Evolutionary conservation across 805 yeast species (phyloP).

Genomic region (Candida nonsorbophila): DNA sequence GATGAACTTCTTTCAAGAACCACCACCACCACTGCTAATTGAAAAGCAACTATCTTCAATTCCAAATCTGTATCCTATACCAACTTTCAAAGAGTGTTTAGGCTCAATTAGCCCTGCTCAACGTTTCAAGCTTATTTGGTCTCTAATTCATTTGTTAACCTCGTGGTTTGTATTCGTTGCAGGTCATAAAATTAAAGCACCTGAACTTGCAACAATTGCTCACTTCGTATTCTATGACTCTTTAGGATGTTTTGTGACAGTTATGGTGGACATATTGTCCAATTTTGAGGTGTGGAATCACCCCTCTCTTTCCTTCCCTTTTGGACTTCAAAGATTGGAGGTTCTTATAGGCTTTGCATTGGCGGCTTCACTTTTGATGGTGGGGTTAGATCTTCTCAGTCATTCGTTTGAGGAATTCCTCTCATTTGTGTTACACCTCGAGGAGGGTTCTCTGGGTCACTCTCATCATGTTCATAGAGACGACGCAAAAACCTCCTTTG

Average conservation of each 20-base stretch:
- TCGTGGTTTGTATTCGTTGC: slow-evolving; percentile 53
- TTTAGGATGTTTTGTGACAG: slow-evolving; percentile 63
- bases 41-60: slow-evolving; percentile 56
- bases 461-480: slow-evolving; percentile 38
- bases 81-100: slow-evolving; percentile 59
- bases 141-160: slow-evolving; percentile 48
- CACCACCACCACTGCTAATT: slow-evolving; percentile 41
- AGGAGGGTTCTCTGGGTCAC: slow-evolving; percentile 18
- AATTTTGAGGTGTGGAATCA: slow-evolving; percentile 90
- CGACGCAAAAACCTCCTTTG: slow-evolving; percentile 11
- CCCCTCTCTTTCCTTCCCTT: slow-evolving; percentile 79
- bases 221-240: slow-evolving; percentile 88
- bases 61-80: slow-evolving; percentile 68
- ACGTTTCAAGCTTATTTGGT: slow-evolving; percentile 53
- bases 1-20: slow-evolving; percentile 93
- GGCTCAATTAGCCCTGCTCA: slow-evolving; percentile 57
- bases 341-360: slow-evolving; percentile 84
- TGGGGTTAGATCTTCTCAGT: slow-evolving; percentile 83
- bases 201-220: slow-evolving; percentile 69
- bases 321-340: slow-evolving; percentile 89
- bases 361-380: slow-evolving; percentile 79
- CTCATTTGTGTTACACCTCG: slow-evolving; percentile 26
- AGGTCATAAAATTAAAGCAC: slow-evolving; percentile 54
- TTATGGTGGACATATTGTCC: slow-evolving; percentile 73
- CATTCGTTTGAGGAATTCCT: slow-evolving; percentile 80